A percentile compares a stretch with the other conserved stretches of the same genome.
phyloP scores from a whole-genome alignment of 2,329 filamentous ascomycete genomes.

The Zymoseptoria pseudotritici region DNA sequence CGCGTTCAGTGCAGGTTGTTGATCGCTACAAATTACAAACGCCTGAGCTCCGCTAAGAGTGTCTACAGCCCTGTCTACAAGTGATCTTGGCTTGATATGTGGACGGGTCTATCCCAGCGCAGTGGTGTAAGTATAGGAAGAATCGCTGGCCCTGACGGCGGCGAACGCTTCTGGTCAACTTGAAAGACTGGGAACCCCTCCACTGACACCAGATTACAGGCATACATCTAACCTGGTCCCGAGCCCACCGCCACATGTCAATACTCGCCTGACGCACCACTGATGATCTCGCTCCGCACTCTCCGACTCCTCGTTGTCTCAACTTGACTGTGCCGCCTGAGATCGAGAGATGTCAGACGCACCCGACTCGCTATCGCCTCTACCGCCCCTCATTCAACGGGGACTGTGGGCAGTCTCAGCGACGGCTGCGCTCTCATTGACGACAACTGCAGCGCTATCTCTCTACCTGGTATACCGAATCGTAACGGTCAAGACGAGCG shows the following conservation, averaged over 20 bases:
- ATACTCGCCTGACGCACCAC: neutral
- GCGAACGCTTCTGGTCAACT: neutral
- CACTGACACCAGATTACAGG: neutral
- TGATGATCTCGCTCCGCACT: neutral
- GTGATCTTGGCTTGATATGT: neutral
- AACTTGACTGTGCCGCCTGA: neutral
- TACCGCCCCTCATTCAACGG: conserved; percentile 13
- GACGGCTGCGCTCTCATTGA: conserved; percentile 19
- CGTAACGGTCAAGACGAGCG: conserved; percentile 9
- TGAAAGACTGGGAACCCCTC: neutral
- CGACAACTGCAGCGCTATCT: conserved; percentile 17
- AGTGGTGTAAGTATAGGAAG: neutral
- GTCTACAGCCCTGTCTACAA: neutral
- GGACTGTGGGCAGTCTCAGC: conserved; percentile 19
- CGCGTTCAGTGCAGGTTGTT: neutral
- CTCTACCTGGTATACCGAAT: conserved; percentile 22
- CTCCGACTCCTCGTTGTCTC: neutral
- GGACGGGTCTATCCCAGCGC: neutral
- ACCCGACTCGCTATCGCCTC: conserved; percentile 6
- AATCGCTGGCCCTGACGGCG: neutral
- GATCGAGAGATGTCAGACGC: neutral
- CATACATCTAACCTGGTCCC: neutral
- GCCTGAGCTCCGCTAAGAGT: too few relatives aligned
- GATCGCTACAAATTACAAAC: neutral
- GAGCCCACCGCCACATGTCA: neutral